Conservation (phyloP, 2,329 filamentous ascomycete genomes). For the Chaetomium sp. region DNA sequence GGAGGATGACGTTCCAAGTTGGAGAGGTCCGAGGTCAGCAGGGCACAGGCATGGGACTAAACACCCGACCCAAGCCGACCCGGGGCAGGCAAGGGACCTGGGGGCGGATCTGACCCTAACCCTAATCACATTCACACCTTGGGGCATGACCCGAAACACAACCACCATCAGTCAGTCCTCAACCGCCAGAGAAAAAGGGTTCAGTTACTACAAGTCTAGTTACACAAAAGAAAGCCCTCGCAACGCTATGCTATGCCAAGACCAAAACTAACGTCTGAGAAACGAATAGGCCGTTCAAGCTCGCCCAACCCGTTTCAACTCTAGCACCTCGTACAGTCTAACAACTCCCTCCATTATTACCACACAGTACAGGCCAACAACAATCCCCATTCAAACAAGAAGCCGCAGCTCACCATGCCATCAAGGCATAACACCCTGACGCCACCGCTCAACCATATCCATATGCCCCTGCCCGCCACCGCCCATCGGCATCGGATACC, state of each 20-base stretch:
- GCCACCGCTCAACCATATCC: conserved; percentile 42
- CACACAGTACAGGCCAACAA: neutral
- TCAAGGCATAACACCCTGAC: conserved; percentile 38
- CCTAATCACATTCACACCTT: too few species aligned
- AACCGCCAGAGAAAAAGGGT: neutral
- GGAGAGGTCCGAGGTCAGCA: neutral
- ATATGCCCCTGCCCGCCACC: conserved; percentile 35
- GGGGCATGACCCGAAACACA: neutral
- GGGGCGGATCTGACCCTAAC: neutral
- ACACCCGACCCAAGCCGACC: neutral
- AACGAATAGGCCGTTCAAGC: neutral
- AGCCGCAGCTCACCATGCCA: neutral
- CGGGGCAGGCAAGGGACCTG: neutral
- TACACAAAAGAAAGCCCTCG: conserved; percentile 13
- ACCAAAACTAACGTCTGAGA: conserved; percentile 3
- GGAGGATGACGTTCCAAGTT: neutral
- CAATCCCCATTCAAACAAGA: neutral
- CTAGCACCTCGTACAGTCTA: neutral
- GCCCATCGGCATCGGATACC: conserved; percentile 26
- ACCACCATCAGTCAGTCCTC: neutral
- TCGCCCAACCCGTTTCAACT: neutral
- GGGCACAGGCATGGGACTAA: neutral
- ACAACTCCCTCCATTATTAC: neutral
- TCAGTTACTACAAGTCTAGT: conserved; percentile 10
- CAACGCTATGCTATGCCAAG: conserved; percentile 27